phyloP scores from a whole-genome alignment of 495 filamentous ascomycete species.

The Aspergillus bertholletiae region DNA sequence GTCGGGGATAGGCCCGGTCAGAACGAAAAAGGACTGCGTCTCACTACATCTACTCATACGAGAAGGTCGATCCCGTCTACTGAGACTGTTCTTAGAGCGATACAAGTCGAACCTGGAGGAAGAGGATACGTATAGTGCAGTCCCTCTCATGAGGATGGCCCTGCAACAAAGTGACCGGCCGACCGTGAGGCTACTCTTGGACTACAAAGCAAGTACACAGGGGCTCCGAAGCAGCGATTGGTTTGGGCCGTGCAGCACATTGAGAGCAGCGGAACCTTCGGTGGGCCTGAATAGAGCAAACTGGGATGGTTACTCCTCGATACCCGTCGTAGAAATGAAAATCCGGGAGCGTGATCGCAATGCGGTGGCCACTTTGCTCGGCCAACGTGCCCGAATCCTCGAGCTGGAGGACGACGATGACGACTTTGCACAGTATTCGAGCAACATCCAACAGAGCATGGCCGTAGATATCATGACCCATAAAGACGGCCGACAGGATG shows the following conservation, averaged over 20 bases:
- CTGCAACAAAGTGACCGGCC: conserved; percentile 9
- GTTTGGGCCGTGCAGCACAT: conserved; percentile 13
- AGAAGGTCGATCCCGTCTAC: conserved; percentile 8
- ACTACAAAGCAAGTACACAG: conserved; percentile 9
- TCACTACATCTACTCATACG: conserved; percentile 11
- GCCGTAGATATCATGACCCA: conserved; percentile 6
- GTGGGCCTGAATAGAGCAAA: background rate
- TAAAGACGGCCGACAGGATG: conserved; percentile 4
- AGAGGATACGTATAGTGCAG: conserved; percentile 9
- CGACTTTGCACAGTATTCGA: background rate
- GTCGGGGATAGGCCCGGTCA: background rate
- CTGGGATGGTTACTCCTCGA: background rate
- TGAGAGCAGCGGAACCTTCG: background rate
- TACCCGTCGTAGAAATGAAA: conserved; percentile 10
- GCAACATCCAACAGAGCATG: background rate
- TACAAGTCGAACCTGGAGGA: conserved; percentile 7
- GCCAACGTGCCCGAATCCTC: conserved; percentile 1
- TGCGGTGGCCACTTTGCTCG: background rate
- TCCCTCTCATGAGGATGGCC: conserved; percentile 12
- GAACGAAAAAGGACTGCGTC: conserved; percentile 3
- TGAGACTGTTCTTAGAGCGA: conserved; percentile 13
- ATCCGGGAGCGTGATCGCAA: conserved; percentile 3
- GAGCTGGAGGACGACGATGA: conserved; percentile 3
- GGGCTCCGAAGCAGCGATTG: conserved; percentile 10
- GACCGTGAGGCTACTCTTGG: conserved; percentile 9